Evolutionary conservation across 2,329 filamentous ascomycete genomes (phyloP), one percentile per base, ranked within the genome.

Genomic region (Nemania sp.): DNA sequence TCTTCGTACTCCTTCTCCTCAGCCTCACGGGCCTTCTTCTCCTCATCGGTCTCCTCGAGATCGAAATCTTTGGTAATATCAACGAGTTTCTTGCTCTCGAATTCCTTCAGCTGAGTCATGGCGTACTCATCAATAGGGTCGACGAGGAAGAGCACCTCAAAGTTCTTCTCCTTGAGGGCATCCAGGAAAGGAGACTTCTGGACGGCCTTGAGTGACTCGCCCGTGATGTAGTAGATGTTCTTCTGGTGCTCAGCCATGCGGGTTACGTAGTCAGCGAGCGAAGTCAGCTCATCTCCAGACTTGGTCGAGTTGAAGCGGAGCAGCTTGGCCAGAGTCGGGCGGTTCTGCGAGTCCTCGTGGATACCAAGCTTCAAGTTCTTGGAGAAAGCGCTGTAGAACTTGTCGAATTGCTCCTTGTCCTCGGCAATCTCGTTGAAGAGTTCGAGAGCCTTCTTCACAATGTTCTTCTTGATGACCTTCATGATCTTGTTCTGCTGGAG

Each of bases 381-480:
- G 86, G 88, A 89, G 86, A 99, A 99, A 70, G 94, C 94, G 72
- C 81, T 82, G 88, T 99, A 99, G 88, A 99, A 99, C 88, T 99
- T 99, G 87, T 99, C 94, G 76, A 99, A 99, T 78, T 97, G 90
- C 86, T 99, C 94, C 80, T 96, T 96, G 80, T 99, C 94, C 84
- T 99, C 94, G 56, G 94, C 88, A 63, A 99, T 99, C 84, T 99
- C 94, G 71, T 86, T 86, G 89, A 99, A 99, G 76, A 99, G 91
- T 84, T 99, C 94, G 65, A 99, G 91, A 64, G 91, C 90, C 90
- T 99, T 99, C 92, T 97, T 99, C 84, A 99, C 92, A 65, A 99
- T 96, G 88, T 99, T 99, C 91, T 99, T 99, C 88, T 95, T 96
- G 86, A 97, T 97, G 77, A 97, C 94, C 89, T 97, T 97, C 94